Evolutionary conservation across 2,329 filamentous ascomycete species (phyloP).

Genomic region (Geoglossum cookeanum): DNA sequence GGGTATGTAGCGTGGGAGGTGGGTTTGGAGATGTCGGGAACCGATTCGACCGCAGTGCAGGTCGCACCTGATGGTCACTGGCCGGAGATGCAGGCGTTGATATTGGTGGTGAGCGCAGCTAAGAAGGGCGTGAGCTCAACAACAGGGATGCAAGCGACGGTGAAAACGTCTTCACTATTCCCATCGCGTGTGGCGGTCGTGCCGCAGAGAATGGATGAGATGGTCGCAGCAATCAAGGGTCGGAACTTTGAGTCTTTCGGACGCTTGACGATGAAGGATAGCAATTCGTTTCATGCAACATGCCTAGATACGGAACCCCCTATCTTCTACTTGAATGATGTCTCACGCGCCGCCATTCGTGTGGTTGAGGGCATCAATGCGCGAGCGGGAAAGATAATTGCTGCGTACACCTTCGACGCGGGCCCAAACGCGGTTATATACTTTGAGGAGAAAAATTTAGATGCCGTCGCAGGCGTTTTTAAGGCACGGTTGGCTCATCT

Average conservation of each 20-base stretch:
- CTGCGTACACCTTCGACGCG: constrained; percentile 93
- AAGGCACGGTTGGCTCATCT: constrained; percentile 43
- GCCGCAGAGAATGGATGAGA: constrained; percentile 61
- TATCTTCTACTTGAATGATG: constrained; percentile 97
- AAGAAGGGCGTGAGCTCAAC: constrained; percentile 94
- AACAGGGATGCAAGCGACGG: constrained; percentile 92
- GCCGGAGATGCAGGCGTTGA: constrained; percentile 83
- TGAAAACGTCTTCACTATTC: constrained; percentile 80
- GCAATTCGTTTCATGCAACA: constrained; percentile 89
- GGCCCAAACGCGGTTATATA: constrained; percentile 95
- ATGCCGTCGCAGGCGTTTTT: constrained; percentile 58
- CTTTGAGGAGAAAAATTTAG: constrained; percentile 64
- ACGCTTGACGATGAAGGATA: constrained; percentile 86
- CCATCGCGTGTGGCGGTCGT: constrained; percentile 52
- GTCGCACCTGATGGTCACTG: constrained; percentile 80
- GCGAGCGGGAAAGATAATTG: constrained; percentile 57
- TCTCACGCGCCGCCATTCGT: constrained; percentile 68
- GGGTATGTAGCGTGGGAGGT: constrained; percentile 92
- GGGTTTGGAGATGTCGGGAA: constrained; percentile 56
- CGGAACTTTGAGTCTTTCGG: constrained; percentile 77
- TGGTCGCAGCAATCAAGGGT: constrained; percentile 62
- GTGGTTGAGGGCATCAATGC: constrained; percentile 80
- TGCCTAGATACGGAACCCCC: constrained; percentile 92
- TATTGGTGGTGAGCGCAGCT: constrained; percentile 77
- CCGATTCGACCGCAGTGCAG: constrained; percentile 72